Evolutionary conservation across 2,329 filamentous ascomycete genomes (phyloP).

Genomic region (Verticillium longisporum): DNA sequence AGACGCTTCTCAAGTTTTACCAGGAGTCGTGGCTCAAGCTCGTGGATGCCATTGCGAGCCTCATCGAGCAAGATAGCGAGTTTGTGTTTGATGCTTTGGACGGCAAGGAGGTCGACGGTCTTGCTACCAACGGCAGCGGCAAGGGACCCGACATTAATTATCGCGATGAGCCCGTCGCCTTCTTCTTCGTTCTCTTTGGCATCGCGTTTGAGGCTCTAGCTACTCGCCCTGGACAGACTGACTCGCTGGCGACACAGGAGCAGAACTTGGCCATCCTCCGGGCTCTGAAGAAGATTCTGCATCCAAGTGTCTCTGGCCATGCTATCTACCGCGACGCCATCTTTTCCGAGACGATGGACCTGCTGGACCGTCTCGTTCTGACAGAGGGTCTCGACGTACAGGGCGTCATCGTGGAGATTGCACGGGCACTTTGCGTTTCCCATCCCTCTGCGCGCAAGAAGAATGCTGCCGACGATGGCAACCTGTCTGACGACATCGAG

Average conservation of each 20-base stretch:
- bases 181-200: conserved; percentile 97
- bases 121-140: conserved; percentile 36
- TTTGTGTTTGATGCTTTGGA: conserved; percentile 97
- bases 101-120: conserved; percentile 59
- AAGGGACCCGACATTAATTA: conserved; percentile 88
- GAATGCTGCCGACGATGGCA: conserved; percentile 60
- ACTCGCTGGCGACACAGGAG: conserved; percentile 63
- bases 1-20: conserved; percentile 91
- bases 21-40: conserved; percentile 96
- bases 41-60: conserved; percentile 91
- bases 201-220: conserved; percentile 94
- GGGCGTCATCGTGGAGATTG: conserved; percentile 88
- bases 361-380: conserved; percentile 84
- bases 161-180: conserved; percentile 92
- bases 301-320: conserved; percentile 90
- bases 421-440: conserved; percentile 78
- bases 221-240: conserved; percentile 61
- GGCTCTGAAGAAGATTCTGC: conserved; percentile 89
- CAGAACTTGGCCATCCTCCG: conserved; percentile 84
- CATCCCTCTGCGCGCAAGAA: conserved; percentile 80
- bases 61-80: conserved; percentile 96
- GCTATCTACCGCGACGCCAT: conserved; percentile 95
- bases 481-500: conserved; percentile 93
- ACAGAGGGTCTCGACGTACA: conserved; percentile 89
- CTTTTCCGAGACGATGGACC: conserved; percentile 95